Conservation (phyloP, 1,284 basidiomycete species). For the Naganishia liquefaciens region DNA sequence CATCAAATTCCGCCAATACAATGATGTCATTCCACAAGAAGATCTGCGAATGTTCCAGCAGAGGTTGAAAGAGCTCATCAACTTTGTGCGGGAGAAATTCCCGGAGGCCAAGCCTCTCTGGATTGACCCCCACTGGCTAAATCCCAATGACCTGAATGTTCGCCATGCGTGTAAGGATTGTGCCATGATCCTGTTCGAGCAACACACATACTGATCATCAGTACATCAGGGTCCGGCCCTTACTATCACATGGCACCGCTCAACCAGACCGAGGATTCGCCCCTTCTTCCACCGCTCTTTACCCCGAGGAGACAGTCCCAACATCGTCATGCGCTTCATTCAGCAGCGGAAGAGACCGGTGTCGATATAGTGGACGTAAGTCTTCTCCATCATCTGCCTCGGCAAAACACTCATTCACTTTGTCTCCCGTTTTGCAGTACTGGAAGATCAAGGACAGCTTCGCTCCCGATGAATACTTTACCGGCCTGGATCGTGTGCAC, state of each 20-base stretch:
- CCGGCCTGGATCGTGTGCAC: slow-evolving; percentile 21
- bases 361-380: slow-evolving; percentile 23
- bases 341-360: slow-evolving; percentile 23
- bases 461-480: slow-evolving; percentile 23
- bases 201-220: neutral
- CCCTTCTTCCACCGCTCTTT: slow-evolving; percentile 23
- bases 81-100: slow-evolving; percentile 11
- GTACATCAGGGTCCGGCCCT: neutral
- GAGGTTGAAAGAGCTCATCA: slow-evolving; percentile 1
- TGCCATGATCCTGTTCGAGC: neutral
- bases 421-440: neutral
- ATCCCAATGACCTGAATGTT: slow-evolving; percentile 15
- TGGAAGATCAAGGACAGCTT: slow-evolving; percentile 32
- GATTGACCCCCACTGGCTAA: slow-evolving; percentile 26
- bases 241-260: slow-evolving; percentile 15
- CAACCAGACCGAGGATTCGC: slow-evolving; percentile 18
- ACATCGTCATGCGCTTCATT: slow-evolving; percentile 12
- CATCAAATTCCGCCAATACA: slow-evolving; percentile 9
- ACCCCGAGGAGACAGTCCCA: slow-evolving; percentile 12
- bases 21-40: slow-evolving; percentile 13
- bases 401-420: neutral
- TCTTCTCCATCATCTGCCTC: neutral
- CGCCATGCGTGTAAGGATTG: slow-evolving; percentile 19
- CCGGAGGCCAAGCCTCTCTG: slow-evolving; percentile 18
- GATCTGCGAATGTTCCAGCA: slow-evolving; percentile 16